A percentile compares a stretch with the other conserved stretches of the same genome.
phyloP scores from a whole-genome alignment of 2,329 filamentous ascomycete genomes.

The Diaporthe humulicola region DNA sequence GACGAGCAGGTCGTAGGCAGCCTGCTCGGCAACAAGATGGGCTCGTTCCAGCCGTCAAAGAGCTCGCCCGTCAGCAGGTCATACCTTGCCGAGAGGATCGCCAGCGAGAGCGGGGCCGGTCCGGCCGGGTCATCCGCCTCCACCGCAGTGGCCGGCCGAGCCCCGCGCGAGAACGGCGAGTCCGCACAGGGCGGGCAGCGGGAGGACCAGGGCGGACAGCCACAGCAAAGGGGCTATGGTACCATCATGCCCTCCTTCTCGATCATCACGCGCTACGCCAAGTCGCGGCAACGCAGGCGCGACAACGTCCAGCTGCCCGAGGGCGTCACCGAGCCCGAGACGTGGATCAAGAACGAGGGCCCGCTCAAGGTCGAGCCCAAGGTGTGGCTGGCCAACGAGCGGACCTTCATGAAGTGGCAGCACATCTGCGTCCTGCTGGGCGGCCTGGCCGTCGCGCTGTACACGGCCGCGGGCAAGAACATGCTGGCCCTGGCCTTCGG shows the following conservation, averaged over 20 bases:
- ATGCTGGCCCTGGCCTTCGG: conserved; percentile 79
- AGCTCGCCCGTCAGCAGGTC: conserved; percentile 79
- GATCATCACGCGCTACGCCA: conserved; percentile 78
- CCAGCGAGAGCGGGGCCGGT: conserved; percentile 41
- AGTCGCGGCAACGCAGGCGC: conserved; percentile 61
- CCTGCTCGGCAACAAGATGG: conserved; percentile 75
- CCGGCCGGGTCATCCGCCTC: conserved; percentile 36
- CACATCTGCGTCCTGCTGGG: conserved; percentile 92
- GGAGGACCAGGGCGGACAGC: conserved; percentile 36
- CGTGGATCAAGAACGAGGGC: conserved; percentile 95
- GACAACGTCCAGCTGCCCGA: conserved; percentile 76
- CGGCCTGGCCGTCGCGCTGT: conserved; percentile 84
- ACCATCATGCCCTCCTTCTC: conserved; percentile 86
- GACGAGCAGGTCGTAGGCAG: conserved; percentile 92
- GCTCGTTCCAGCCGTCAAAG: conserved; percentile 70
- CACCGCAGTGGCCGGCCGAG: conserved; percentile 31
- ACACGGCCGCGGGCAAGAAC: conserved; percentile 88
- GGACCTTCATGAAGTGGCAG: conserved; percentile 99
- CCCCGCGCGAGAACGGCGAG: conserved; percentile 20
- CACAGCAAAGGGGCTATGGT: conserved; percentile 58
- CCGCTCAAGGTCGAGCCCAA: conserved; percentile 95
- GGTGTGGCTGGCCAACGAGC: conserved; percentile 98
- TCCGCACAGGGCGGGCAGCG: conserved; percentile 28
- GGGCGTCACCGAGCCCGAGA: conserved; percentile 86
- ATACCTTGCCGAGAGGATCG: conserved; percentile 68